Base-by-base conservation (phyloP, 331 rosid species). In the Ulmus americana region DNA sequence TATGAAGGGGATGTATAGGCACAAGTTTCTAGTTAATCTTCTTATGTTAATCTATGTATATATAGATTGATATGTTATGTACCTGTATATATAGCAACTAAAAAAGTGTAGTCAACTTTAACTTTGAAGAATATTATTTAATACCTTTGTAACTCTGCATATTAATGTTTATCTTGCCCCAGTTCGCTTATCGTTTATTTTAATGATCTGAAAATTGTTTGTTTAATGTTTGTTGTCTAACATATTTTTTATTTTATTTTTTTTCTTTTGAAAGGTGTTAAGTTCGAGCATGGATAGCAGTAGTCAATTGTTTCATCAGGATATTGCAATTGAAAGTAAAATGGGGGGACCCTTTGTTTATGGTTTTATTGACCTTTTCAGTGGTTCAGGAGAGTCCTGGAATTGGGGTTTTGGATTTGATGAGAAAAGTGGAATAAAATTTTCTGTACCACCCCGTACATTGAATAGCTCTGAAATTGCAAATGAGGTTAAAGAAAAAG, bases 381-480 rank as follows among this genome's bases (percentile, higher is more conserved):
- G 91, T 76, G 95, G 91, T 61, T 86, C 81, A 64, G 96, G 86
- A 76, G 94, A 92, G 82, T 86, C 83, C 39, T 88, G 97, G 97
- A 80, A 73, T 75, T 91, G 96, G 96, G 81, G 83, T 63, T 80
- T 86, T 60, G 95, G 81, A 74, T 69, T 91, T 70, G 96, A 84
- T 22, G 90, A 84, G 74, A 75, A 70, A 43, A 40, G 72, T 61
- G 83, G 68, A 65, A 70, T 76, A 64, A 71, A 48, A 59, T 52
- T 90, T 73, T 66, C 74, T 40, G 72, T 78, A 49, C 73, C 71
- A 39, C 68, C 78, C 41, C 73, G 63, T 45, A 74, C 64, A 64
- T 57, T 65, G 20, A 86, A 75, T 74, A 76, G 74, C 70, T 55
- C 84, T 60, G 81, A 78, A 73, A 69, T 46, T 49, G 62, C 22